Evolutionary conservation across 805 yeast species (phyloP).

Genomic region (Monosporozyma servazzii): DNA sequence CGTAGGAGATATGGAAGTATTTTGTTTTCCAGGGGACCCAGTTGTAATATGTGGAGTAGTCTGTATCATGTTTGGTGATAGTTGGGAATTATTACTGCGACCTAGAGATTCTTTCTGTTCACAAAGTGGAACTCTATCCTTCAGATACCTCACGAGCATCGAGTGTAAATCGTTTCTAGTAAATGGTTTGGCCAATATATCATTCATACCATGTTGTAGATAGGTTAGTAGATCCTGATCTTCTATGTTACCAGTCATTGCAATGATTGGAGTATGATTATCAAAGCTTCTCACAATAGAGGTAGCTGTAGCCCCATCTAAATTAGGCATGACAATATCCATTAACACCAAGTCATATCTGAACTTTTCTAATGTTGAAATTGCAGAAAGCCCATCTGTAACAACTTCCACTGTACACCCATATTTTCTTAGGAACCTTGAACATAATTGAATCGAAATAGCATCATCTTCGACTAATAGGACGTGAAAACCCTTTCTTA

Average conservation of each 20-base stretch:
- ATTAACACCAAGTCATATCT: conserved; percentile 69
- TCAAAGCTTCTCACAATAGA: conserved; percentile 81
- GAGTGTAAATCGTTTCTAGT: conserved; percentile 75
- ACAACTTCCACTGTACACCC: conserved; percentile 92
- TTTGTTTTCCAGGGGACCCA: conserved; percentile 1
- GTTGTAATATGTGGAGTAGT: conserved; percentile 1
- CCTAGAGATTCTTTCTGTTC: conserved; percentile 14
- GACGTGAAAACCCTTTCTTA: conserved; percentile 51
- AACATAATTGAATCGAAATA: conserved; percentile 73
- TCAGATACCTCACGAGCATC: conserved; percentile 66
- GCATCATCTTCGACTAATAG: conserved; percentile 72
- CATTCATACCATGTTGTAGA: conserved; percentile 83
- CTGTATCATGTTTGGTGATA: neutral
- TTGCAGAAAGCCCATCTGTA: conserved; percentile 85
- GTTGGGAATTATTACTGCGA: conserved; percentile 2
- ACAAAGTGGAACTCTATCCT: conserved; percentile 36
- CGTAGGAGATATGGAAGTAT: neutral
- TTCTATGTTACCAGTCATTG: conserved; percentile 87
- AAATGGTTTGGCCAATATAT: conserved; percentile 88
- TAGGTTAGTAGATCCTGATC: conserved; percentile 74
- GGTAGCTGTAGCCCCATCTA: conserved; percentile 86
- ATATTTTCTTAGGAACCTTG: conserved; percentile 72
- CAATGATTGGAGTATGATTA: conserved; percentile 79
- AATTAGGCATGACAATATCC: conserved; percentile 86
- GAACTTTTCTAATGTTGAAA: conserved; percentile 59